A percentile compares a stretch with the other conserved stretches of the same genome.
Evolutionary conservation across 1,284 basidiomycete species (phyloP).

Genomic region (Microstroma glucosiphilum): DNA sequence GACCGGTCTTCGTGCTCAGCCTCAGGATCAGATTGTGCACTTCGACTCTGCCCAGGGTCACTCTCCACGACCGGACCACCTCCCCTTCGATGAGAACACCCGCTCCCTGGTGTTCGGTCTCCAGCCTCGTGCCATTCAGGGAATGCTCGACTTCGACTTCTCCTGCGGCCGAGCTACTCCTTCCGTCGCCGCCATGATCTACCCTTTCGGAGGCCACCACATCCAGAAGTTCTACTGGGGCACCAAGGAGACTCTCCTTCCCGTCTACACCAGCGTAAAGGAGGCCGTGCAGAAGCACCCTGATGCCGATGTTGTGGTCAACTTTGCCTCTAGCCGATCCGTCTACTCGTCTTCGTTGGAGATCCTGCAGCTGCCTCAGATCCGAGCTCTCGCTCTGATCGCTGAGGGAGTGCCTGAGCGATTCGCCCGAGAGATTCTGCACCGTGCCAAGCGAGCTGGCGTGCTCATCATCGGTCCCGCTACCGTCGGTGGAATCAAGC

Average conservation of each 20-base stretch:
- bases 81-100: constrained; percentile 70
- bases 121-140: constrained; percentile 97
- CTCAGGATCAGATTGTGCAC: constrained; percentile 76
- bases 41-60: constrained; percentile 57
- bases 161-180: constrained; percentile 89
- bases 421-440: constrained; percentile 91
- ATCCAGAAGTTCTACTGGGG: constrained; percentile 99
- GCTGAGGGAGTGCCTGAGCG: constrained; percentile 98
- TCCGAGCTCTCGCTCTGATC: constrained; percentile 84
- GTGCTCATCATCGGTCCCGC: constrained; percentile 97
- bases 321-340: constrained; percentile 91
- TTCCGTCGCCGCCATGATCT: constrained; percentile 98
- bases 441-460: constrained; percentile 74
- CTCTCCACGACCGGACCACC: constrained; percentile 36
- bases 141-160: constrained; percentile 99
- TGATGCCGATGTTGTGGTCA: constrained; percentile 94
- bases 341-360: constrained; percentile 93
- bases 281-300: constrained; percentile 93
- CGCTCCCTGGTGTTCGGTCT: constrained; percentile 96
- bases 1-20: constrained; percentile 70
- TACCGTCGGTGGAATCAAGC: constrained; percentile 98
- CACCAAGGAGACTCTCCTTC: constrained; percentile 94
- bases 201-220: constrained; percentile 98
- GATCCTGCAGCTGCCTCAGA: constrained; percentile 65
- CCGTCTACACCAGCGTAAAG: constrained; percentile 87